Percentiles rank a stretch among this genome's conserved stretches.
Evolutionary conservation across 2,329 filamentous ascomycete species (phyloP).

Genomic region (Paramyrothecium roridum): DNA sequence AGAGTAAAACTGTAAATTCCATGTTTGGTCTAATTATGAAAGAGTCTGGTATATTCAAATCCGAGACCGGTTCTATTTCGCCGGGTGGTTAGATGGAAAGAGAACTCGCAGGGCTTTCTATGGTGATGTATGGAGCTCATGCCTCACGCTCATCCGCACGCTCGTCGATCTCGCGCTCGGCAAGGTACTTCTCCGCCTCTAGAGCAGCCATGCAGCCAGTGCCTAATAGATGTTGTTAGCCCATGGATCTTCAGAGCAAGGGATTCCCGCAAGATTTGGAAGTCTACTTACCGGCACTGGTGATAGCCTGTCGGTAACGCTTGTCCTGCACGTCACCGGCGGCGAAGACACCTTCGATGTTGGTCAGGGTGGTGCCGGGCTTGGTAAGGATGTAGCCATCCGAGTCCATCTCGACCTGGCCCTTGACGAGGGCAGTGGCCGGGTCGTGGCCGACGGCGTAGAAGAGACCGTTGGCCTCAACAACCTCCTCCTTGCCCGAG

Average conservation of each 20-base stretch:
- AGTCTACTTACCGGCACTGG: constrained; percentile 74
- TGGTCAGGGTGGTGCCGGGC: constrained; percentile 85
- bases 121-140: constrained; percentile 4
- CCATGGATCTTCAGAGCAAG: neutral
- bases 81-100: neutral
- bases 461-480: constrained; percentile 90
- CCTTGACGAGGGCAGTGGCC: constrained; percentile 86
- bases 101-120: neutral
- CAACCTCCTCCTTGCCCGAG: constrained; percentile 74
- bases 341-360: constrained; percentile 87
- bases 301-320: constrained; percentile 95
- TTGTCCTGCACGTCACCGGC: constrained; percentile 99
- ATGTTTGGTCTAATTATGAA: neutral
- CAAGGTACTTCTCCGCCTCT: constrained; percentile 90
- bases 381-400: constrained; percentile 90
- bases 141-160: constrained; percentile 10
- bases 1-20: neutral
- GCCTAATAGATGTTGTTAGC: constrained; percentile 43
- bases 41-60: neutral
- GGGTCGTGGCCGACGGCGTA: constrained; percentile 98
- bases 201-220: constrained; percentile 94
- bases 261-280: no score
- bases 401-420: constrained; percentile 79
- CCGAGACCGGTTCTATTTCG: neutral
- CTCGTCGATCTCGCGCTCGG: constrained; percentile 61